These are phyloP conservation scores for Trichoderma arundinaceum DNA, from an alignment of 2,329 filamentous ascomycete genomes.

Conservation along the genomic window DNA sequence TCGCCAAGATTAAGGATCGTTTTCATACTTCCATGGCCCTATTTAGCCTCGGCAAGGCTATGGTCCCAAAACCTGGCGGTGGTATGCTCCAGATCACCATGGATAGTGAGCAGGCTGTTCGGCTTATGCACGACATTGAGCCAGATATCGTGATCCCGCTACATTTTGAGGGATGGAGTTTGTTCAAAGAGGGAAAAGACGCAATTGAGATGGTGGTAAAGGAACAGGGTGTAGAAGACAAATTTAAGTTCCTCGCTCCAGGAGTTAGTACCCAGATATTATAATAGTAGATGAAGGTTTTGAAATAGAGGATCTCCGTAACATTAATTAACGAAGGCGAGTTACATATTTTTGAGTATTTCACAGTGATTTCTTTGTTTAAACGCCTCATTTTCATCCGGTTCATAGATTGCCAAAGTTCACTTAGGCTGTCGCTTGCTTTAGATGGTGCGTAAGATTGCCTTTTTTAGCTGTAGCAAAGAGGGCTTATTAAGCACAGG, in stretches of 20 bases:
- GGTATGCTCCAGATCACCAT: conserved; percentile 49
- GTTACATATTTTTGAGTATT: neutral
- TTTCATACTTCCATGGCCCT: conserved; percentile 49
- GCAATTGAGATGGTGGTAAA: conserved; percentile 43
- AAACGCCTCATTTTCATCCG: neutral
- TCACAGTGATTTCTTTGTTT: neutral
- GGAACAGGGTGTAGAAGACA: conserved; percentile 43
- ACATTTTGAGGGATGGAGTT: conserved; percentile 54
- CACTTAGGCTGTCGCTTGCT: neutral
- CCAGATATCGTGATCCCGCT: conserved; percentile 53
- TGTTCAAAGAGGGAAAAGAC: conserved; percentile 48
- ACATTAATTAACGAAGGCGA: no score
- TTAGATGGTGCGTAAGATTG: neutral
- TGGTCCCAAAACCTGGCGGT: conserved; percentile 37
- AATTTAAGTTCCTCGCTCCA: conserved; percentile 27
- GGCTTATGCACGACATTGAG: conserved; percentile 47
- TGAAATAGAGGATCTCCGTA: neutral
- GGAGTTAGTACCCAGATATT: neutral
- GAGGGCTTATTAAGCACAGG: conserved; percentile 11
- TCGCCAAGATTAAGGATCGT: conserved; percentile 42
- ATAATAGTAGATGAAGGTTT: neutral
- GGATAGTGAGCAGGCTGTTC: conserved; percentile 49
- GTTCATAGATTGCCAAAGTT: neutral
- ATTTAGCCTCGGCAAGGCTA: conserved; percentile 49
- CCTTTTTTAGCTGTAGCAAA: neutral